Conservation (phyloP, 805 yeast species). For the Yarrowia sp. region DNA sequence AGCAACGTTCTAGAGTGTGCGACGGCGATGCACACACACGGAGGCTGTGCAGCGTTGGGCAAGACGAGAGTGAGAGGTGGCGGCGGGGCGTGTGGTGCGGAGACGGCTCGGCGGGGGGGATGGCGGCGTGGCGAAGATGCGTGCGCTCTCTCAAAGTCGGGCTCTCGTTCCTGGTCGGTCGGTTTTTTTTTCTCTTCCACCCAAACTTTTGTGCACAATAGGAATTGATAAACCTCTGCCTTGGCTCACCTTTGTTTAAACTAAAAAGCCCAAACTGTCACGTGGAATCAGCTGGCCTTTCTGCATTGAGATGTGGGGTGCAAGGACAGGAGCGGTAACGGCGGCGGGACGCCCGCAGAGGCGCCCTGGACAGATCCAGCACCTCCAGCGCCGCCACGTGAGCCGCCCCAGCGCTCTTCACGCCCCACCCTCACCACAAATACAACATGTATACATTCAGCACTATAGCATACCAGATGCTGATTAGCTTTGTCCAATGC, state of each 20-base stretch:
- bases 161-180: neutral
- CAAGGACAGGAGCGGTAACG: neutral
- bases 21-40: neutral
- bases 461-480: constrained; percentile 2
- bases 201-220: constrained; percentile 18
- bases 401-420: neutral
- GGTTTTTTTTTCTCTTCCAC: neutral
- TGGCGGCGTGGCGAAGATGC: no score
- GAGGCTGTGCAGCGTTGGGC: no score
- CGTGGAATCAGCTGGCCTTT: constrained; percentile 21
- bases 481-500: constrained; percentile 2
- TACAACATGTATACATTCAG: neutral
- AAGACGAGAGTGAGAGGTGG: neutral
- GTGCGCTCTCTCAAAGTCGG: neutral
- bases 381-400: neutral
- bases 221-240: constrained; percentile 23
- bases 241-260: constrained; percentile 19
- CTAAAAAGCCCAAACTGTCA: constrained; percentile 19
- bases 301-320: constrained; percentile 16
- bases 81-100: no score
- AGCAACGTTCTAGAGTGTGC: constrained; percentile 20
- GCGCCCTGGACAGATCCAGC: no score
- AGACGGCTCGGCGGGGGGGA: no score
- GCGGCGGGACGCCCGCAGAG: no score
- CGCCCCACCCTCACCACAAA: no score